phyloP scores from a whole-genome alignment of 805 yeast genomes.

The Saccharomycopsis javanensis region DNA sequence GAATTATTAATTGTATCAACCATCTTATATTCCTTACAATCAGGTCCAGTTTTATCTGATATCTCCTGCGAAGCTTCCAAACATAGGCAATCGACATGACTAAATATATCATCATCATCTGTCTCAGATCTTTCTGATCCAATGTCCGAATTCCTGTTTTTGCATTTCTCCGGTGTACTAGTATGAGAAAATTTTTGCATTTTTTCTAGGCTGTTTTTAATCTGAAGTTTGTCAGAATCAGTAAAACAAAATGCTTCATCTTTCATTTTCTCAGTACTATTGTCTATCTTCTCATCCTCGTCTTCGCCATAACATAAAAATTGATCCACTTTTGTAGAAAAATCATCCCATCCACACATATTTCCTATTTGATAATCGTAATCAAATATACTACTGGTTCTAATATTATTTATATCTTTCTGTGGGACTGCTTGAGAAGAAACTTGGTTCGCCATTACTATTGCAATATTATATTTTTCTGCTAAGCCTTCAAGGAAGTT shows the following conservation, averaged over 20 bases:
- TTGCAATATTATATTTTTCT: constrained; percentile 38
- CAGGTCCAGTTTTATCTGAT: neutral
- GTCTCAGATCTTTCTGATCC: neutral
- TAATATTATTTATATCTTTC: constrained; percentile 8
- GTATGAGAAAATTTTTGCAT: neutral
- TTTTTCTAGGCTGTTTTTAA: constrained; percentile 12
- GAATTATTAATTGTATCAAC: neutral
- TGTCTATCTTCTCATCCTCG: neutral
- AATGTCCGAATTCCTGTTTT: neutral
- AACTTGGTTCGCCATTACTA: constrained; percentile 74
- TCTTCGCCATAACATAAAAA: neutral
- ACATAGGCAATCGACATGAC: neutral
- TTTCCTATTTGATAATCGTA: constrained; percentile 63
- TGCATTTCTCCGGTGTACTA: neutral
- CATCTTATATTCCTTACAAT: neutral
- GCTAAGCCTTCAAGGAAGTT: constrained; percentile 43
- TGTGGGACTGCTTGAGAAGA: constrained; percentile 42
- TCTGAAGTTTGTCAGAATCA: neutral
- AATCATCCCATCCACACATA: constrained; percentile 65
- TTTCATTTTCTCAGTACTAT: neutral
- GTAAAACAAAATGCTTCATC: neutral
- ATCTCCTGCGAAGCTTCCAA: neutral
- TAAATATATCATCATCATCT: neutral
- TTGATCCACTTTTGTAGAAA: constrained; percentile 28
- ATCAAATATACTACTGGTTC: constrained; percentile 22